phyloP scores from a whole-genome alignment of 2,329 filamentous ascomycete genomes.

The Colletotrichum cereale region DNA sequence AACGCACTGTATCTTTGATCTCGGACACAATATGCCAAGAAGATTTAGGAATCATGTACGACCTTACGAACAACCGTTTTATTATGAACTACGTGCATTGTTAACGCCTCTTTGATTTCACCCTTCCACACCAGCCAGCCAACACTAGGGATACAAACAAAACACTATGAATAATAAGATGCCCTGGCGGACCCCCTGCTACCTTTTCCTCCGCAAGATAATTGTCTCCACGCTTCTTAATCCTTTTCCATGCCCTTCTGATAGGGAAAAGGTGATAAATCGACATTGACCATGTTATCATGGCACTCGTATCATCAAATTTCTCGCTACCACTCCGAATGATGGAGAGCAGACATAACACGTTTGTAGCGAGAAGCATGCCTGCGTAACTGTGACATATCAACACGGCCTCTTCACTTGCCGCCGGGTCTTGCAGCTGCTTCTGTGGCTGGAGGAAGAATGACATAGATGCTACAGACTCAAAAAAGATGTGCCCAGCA shows the following conservation, averaged over 20 bases:
- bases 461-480: conserved; percentile 14
- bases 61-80: no score
- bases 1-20: no score
- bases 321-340: background rate
- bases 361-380: conserved; percentile 18
- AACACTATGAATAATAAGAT: conserved; percentile 1
- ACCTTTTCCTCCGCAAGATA: conserved; percentile 7
- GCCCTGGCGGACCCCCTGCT: conserved; percentile 15
- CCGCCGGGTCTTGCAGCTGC: conserved; percentile 14
- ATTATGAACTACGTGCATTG: no score
- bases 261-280: conserved; percentile 27
- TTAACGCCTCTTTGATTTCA: no score
- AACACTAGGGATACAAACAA: background rate
- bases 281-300: conserved; percentile 11
- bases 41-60: no score
- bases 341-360: conserved; percentile 9
- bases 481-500: conserved; percentile 9
- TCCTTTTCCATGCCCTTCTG: conserved; percentile 16
- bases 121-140: background rate
- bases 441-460: conserved; percentile 16
- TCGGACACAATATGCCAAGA: no score
- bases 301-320: conserved; percentile 14
- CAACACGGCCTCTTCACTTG: conserved; percentile 18
- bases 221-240: conserved; percentile 3
- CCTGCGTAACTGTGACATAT: conserved; percentile 26